A percentile compares a stretch with the other conserved stretches of the same genome.
These are phyloP conservation scores for Edaphochlamys debaryana DNA, from an alignment of 139 green algal genomes.

Conservation along the genomic window DNA sequence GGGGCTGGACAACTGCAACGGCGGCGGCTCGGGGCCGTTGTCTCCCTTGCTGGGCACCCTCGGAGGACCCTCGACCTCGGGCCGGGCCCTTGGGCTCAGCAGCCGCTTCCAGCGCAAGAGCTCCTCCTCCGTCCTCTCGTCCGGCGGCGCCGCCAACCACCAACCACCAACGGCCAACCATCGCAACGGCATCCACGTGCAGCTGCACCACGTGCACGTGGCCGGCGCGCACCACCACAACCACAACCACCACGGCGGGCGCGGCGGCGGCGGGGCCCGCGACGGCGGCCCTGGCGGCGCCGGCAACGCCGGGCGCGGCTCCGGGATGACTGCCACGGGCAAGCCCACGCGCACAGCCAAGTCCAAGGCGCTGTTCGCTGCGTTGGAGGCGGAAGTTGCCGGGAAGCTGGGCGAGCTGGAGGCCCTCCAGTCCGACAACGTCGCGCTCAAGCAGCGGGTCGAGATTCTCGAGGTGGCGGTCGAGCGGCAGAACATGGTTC, in stretches of 20 bases:
- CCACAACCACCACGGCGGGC: background rate
- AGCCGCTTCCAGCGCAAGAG: background rate
- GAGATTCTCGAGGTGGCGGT: constrained; percentile 39
- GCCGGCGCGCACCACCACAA: background rate
- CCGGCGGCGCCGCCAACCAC: background rate
- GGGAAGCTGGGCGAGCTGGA: constrained; percentile 15
- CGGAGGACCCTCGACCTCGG: too few species aligned
- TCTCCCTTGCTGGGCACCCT: too few species aligned
- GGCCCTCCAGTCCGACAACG: constrained; percentile 12
- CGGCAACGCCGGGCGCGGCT: background rate
- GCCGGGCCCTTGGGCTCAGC: too few species aligned
- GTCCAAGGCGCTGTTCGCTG: constrained; percentile 12
- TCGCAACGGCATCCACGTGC: background rate
- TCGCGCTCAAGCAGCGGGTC: constrained; percentile 6
- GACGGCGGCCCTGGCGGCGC: background rate
- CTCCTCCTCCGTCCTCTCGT: background rate
- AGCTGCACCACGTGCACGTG: too few species aligned
- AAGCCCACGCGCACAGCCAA: constrained; percentile 8
- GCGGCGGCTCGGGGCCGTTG: too few species aligned
- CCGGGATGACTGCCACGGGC: background rate
- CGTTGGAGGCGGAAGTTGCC: constrained; percentile 32
- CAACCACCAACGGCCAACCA: background rate
- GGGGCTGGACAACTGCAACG: too few species aligned
- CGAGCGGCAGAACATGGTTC: background rate
- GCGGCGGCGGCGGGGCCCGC: background rate